Conservation (phyloP, 2,329 filamentous ascomycete genomes). For the Stagonosporopsis tanaceti region DNA sequence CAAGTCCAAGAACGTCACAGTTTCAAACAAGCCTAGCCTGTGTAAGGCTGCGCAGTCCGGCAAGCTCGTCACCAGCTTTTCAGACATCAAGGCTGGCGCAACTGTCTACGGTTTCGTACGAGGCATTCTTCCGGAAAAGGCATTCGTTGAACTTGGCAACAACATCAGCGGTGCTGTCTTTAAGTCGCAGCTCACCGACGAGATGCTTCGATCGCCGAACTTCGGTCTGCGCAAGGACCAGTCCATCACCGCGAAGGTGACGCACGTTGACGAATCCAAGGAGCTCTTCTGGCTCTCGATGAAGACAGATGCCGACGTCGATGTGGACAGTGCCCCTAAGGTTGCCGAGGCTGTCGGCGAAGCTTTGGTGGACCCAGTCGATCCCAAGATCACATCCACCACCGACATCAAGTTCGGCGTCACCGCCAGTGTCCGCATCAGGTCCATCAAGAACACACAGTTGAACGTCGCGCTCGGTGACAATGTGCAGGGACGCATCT, state of each 20-base stretch:
- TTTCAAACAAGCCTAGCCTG: conserved; percentile 85
- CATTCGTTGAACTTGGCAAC: conserved; percentile 89
- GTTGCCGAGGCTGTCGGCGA: conserved; percentile 43
- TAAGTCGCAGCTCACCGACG: conserved; percentile 77
- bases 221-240: conserved; percentile 84
- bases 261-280: conserved; percentile 74
- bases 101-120: conserved; percentile 81
- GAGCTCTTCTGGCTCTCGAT: conserved; percentile 73
- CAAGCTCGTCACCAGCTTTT: conserved; percentile 75
- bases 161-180: conserved; percentile 80
- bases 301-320: conserved; percentile 57
- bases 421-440: conserved; percentile 77
- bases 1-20: conserved; percentile 74
- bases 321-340: conserved; percentile 42
- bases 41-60: conserved; percentile 76
- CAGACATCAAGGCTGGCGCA: conserved; percentile 74
- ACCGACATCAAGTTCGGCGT: conserved; percentile 78
- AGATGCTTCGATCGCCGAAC: conserved; percentile 70
- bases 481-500: conserved; percentile 89
- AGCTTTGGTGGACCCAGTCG: conserved; percentile 67
- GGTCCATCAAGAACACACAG: conserved; percentile 89
- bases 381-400: conserved; percentile 68
- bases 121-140: conserved; percentile 80
- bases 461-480: conserved; percentile 89
- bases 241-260: conserved; percentile 75